phyloP scores from a whole-genome alignment of 2,329 filamentous ascomycete species.

The Phialophora tarda region DNA sequence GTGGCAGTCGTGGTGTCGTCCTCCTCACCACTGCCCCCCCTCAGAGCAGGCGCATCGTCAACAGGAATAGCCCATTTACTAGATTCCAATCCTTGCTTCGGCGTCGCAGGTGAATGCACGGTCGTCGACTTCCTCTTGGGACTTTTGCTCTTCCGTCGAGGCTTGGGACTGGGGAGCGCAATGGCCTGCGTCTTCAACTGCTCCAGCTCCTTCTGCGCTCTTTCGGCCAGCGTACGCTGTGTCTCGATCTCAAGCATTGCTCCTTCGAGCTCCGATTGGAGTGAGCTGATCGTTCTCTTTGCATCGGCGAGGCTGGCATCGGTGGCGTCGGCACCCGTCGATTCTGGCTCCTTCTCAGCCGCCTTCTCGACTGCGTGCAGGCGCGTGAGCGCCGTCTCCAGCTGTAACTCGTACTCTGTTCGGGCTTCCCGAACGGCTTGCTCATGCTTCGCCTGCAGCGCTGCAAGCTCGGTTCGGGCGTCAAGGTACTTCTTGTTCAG shows the following conservation, averaged over 20 bases:
- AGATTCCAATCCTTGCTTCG: constrained; percentile 41
- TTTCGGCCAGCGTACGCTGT: constrained; percentile 29
- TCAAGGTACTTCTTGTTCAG: constrained; percentile 24
- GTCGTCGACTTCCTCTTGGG: constrained; percentile 35
- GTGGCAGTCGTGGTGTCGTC: background rate
- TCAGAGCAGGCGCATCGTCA: constrained; percentile 27
- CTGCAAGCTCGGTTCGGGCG: constrained; percentile 26
- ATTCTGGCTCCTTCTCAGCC: constrained; percentile 42
- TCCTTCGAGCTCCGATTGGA: constrained; percentile 44
- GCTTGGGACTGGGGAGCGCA: constrained; percentile 29
- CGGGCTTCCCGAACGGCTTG: constrained; percentile 29
- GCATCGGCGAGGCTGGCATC: constrained; percentile 30
- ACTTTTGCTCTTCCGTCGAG: constrained; percentile 28
- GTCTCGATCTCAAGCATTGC: constrained; percentile 32
- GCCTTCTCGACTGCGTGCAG: constrained; percentile 43
- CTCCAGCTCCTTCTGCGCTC: constrained; percentile 27
- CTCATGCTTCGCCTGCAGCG: constrained; percentile 27
- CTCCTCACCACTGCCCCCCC: constrained; percentile 43
- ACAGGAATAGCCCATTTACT: constrained; percentile 50
- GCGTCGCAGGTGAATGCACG: constrained; percentile 38
- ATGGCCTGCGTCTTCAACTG: constrained; percentile 25
- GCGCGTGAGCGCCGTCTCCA: constrained; percentile 29
- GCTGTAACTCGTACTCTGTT: constrained; percentile 31
- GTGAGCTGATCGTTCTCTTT: constrained; percentile 37
- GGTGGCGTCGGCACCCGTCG: constrained; percentile 20